Evolutionary conservation across 805 yeast species (phyloP), one percentile per base, ranked within the genome.

Genomic region (Hanseniaspora lachancei): DNA sequence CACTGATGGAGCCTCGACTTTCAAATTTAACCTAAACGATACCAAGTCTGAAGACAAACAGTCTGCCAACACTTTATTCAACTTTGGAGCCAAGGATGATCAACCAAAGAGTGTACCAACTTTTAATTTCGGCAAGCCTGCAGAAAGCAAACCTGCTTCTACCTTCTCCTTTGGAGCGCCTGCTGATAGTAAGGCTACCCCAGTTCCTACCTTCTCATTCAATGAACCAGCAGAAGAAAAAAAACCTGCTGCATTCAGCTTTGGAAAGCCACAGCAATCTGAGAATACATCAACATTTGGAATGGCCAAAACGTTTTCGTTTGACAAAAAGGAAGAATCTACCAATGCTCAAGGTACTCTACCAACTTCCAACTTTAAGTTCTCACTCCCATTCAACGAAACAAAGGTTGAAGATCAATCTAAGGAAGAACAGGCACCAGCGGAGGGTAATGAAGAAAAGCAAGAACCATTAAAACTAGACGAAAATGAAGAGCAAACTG

Each of bases 401-500:
- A n/a, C 44, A 62, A 16, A 53, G 54, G 7, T 36, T 60, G 55
- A 62, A 6, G 55, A 62, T 6, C 49, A 63, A 5, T 34, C 64
- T 2, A 46, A 63, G 18, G 59, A 62, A 20, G 57, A 61, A 1
- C 54, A 60, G n/a, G 43, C 35, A 15, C 41, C 49, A 23, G 46
- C 44, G 2, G 52, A 44, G 13, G 41, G 47, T 27, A 59, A 57
- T 47, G 68, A 68, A 57, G 72, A 78, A 57, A 69, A 72, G 21
- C 76, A 79, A 49, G 74, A 81, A 55, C 73, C 81, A 13, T 78
- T 77, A 6, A 77, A 72, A 18, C 73, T 62, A 13, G 57, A 66
- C 24, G 61, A 60, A 76, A 61, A 77, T 76, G 97, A 96, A 20
- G 97, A 91, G 70, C 96, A 89, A 69, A 76, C 79, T 54, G 97